These are phyloP conservation scores for Eucalyptus rudis DNA, from an alignment of 345 rosid species.

Conservation along the genomic window DNA sequence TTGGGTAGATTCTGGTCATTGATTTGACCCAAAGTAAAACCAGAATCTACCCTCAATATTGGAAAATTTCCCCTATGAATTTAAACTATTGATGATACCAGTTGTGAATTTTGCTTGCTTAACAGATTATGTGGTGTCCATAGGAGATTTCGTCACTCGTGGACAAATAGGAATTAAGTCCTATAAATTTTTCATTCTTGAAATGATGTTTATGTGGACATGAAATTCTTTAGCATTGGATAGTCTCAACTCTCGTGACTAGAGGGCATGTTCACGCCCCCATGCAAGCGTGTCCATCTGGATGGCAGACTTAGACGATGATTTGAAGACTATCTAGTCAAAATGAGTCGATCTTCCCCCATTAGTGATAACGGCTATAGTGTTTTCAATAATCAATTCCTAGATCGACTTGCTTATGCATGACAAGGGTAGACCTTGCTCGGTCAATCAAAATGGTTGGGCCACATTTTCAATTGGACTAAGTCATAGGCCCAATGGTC, in stretches of 20 bases:
- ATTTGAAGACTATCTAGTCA: neutral
- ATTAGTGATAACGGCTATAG: neutral
- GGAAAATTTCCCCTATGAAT: neutral
- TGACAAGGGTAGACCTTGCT: neutral
- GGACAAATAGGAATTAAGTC: neutral
- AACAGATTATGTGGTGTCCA: neutral
- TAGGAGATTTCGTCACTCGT: neutral
- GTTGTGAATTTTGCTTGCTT: neutral
- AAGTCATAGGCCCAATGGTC: neutral
- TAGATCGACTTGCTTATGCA: neutral
- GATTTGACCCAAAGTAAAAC: neutral
- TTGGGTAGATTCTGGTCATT: neutral
- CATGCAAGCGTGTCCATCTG: neutral
- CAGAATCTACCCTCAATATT: neutral
- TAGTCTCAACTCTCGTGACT: neutral
- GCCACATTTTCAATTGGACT: neutral
- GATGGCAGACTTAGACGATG: neutral
- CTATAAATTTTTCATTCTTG: neutral
- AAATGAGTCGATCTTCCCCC: neutral
- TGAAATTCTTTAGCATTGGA: neutral
- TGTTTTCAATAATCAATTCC: neutral
- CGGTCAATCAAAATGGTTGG: neutral
- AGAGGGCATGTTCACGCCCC: neutral
- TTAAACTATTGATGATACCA: neutral
- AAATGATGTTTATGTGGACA: neutral